These are phyloP conservation scores for Ricinus communis DNA, from an alignment of 345 rosid species.

Conservation along the genomic window DNA sequence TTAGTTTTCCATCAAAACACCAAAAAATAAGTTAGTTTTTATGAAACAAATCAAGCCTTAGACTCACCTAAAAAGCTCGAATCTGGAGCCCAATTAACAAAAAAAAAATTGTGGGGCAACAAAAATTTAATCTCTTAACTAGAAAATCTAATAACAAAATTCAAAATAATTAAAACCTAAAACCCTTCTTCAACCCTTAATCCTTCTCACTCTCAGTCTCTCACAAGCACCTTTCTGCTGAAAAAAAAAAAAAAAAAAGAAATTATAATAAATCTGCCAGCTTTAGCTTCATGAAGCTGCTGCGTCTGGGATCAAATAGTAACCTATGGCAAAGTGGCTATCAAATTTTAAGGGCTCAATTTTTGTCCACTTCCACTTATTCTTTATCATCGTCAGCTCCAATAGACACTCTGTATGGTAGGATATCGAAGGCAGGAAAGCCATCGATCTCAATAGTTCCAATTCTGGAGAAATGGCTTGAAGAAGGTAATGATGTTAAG, in stretches of 20 bases:
- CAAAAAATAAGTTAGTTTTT: too few species aligned
- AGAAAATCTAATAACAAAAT: too few species aligned
- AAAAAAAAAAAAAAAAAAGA: background rate
- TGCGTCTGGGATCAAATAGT: conserved; percentile 8
- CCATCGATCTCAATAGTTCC: conserved; percentile 36
- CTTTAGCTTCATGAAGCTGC: conserved; percentile 18
- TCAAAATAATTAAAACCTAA: too few species aligned
- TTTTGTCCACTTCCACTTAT: conserved; percentile 20
- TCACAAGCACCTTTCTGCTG: conserved; percentile 15
- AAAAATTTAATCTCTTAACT: too few species aligned
- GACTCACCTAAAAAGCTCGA: too few species aligned
- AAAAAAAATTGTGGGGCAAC: too few species aligned
- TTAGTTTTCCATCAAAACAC: too few species aligned
- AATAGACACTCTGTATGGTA: conserved; percentile 32
- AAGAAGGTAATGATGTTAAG: conserved; percentile 40
- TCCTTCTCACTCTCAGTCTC: background rate
- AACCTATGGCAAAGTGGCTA: background rate
- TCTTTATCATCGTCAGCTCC: too few species aligned
- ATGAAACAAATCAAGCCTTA: too few species aligned
- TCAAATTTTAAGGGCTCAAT: conserved; percentile 7
- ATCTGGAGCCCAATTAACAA: too few species aligned
- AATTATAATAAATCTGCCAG: background rate
- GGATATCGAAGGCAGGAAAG: conserved; percentile 39
- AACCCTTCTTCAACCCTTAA: background rate
- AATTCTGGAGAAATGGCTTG: conserved; percentile 51